Conservation (phyloP, 352 stramenopile species). For the Phytophthora pluvialis region DNA sequence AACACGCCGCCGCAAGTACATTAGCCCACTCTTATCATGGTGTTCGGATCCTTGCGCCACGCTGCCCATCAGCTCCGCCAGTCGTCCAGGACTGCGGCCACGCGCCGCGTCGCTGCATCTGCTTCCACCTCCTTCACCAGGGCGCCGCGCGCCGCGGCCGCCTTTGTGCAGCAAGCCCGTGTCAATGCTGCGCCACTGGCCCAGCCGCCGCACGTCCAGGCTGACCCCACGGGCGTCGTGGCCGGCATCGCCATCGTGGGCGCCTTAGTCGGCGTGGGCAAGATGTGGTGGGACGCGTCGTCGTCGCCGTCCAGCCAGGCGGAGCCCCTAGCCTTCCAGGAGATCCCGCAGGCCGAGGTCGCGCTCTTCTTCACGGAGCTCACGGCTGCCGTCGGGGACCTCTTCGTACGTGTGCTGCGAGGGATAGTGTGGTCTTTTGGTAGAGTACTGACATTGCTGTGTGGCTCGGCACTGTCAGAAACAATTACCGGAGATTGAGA, state of each 20-base stretch:
- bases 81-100: slow-evolving; percentile 12
- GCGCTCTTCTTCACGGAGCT: slow-evolving; percentile 79
- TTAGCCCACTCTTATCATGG: slow-evolving; percentile 16
- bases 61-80: slow-evolving; percentile 34
- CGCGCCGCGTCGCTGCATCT: slow-evolving; percentile 12
- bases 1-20: not conserved
- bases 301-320: slow-evolving; percentile 19
- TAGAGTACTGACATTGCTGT: slow-evolving; percentile 7
- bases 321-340: slow-evolving; percentile 40
- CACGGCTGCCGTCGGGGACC: slow-evolving; percentile 57
- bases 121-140: slow-evolving; percentile 8
- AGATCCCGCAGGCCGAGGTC: slow-evolving; percentile 70
- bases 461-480: slow-evolving; percentile 36
- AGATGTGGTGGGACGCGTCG: slow-evolving; percentile 89
- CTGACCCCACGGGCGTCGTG: slow-evolving; percentile 71
- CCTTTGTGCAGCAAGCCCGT: slow-evolving; percentile 25
- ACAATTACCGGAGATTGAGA: slow-evolving; percentile 73
- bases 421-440: not conserved
- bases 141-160: not conserved
- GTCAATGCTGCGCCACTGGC: slow-evolving; percentile 6
- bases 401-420: slow-evolving; percentile 60
- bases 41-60: slow-evolving; percentile 37
- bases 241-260: slow-evolving; percentile 72
- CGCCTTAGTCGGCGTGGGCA: slow-evolving; percentile 72
- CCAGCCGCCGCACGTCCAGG: slow-evolving; percentile 40